phyloP scores from a whole-genome alignment of 495 filamentous ascomycete genomes.

The Halenospora varia region DNA sequence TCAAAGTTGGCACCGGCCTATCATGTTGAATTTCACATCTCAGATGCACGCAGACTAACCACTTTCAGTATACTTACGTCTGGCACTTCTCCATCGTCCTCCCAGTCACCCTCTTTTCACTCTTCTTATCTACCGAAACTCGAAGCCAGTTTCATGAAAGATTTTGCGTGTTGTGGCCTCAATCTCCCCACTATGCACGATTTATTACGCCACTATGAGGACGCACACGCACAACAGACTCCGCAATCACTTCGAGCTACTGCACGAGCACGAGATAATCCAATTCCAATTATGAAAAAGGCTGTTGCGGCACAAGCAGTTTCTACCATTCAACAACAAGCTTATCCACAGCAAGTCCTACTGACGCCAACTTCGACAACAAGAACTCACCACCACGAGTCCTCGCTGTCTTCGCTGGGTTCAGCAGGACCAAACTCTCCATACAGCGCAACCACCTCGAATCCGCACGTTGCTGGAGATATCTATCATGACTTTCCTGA shows the following conservation, averaged over 20 bases:
- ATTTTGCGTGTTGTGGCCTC: background rate
- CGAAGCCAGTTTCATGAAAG: background rate
- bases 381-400: conserved; percentile 41
- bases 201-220: background rate
- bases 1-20: too few species aligned
- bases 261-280: too few species aligned
- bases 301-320: too few species aligned
- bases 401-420: conserved; percentile 51
- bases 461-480: conserved; percentile 39
- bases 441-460: conserved; percentile 47
- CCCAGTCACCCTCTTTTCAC: background rate
- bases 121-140: background rate
- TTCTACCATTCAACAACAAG: conserved; percentile 19
- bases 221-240: background rate
- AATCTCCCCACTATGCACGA: background rate
- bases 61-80: background rate
- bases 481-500: conserved; percentile 25
- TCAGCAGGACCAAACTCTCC: conserved; percentile 52
- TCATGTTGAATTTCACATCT: too few species aligned
- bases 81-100: background rate
- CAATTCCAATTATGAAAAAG: too few species aligned
- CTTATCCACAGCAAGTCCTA: conserved; percentile 21
- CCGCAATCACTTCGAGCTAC: too few species aligned
- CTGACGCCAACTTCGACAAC: conserved; percentile 24
- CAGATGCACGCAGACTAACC: background rate